phyloP scores from a whole-genome alignment of 1,284 basidiomycete species.

The Anthracocystis setariae region DNA sequence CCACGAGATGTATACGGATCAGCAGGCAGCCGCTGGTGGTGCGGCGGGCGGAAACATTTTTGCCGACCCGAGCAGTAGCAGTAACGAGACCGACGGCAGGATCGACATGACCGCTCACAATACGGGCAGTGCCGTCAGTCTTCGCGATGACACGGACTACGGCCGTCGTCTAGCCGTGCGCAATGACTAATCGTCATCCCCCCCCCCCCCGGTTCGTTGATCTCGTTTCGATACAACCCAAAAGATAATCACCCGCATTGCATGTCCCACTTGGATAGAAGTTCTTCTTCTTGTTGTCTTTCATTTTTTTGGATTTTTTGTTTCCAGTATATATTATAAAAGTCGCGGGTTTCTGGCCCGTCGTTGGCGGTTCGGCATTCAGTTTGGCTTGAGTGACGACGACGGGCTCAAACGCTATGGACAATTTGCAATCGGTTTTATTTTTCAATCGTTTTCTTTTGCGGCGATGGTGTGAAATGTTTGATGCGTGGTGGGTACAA shows the following conservation, averaged over 20 bases:
- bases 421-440: no score
- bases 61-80: slow-evolving; percentile 48
- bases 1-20: slow-evolving; percentile 23
- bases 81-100: slow-evolving; percentile 49
- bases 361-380: no score
- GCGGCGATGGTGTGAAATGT: not conserved
- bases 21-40: slow-evolving; percentile 3
- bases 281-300: not conserved
- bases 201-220: not conserved
- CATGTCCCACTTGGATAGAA: no score
- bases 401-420: no score
- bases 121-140: slow-evolving; percentile 34
- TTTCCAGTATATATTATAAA: no score
- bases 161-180: slow-evolving; percentile 49
- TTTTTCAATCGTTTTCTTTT: no score
- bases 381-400: no score
- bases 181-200: slow-evolving; percentile 26
- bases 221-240: no score
- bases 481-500: not conserved
- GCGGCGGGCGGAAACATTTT: slow-evolving; percentile 45
- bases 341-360: no score
- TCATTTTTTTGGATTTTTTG: no score
- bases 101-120: slow-evolving; percentile 49
- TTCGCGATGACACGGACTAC: slow-evolving; percentile 59
- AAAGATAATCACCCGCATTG: no score